These are phyloP conservation scores for Phellopilus nigrolimitatus DNA, from an alignment of 1,284 basidiomycete species.

Conservation along the genomic window DNA sequence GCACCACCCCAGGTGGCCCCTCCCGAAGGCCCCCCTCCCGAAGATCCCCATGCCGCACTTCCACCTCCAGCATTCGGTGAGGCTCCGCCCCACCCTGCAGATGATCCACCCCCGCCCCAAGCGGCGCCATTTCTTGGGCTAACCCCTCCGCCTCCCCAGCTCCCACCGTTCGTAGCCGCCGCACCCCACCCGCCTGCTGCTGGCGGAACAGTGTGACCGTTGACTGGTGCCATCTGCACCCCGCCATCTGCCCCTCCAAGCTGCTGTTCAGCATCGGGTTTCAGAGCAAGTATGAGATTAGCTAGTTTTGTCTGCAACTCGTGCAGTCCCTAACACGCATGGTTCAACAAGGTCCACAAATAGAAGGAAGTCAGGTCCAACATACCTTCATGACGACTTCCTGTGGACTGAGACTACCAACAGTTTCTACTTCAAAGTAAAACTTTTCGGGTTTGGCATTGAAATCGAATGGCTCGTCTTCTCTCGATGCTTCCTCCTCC, in stretches of 20 bases:
- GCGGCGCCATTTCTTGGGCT: constrained; percentile 27
- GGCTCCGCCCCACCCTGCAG: constrained; percentile 27
- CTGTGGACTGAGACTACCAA: constrained; percentile 83
- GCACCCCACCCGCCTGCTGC: constrained; percentile 35
- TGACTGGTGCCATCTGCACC: constrained; percentile 12
- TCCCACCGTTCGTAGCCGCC: constrained; percentile 24
- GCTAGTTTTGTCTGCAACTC: constrained; percentile 82
- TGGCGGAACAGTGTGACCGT: constrained; percentile 28
- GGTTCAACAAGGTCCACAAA: neutral
- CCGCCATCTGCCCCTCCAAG: neutral
- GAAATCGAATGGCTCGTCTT: constrained; percentile 82
- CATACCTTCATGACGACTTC: constrained; percentile 83
- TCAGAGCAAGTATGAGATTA: constrained; percentile 71
- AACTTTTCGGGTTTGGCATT: constrained; percentile 83
- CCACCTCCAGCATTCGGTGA: constrained; percentile 24
- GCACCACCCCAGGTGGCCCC: constrained; percentile 27
- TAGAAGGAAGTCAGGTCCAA: neutral
- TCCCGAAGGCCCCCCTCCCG: constrained; percentile 25
- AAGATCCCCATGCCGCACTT: constrained; percentile 24
- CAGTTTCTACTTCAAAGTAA: constrained; percentile 90
- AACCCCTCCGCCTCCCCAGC: constrained; percentile 29
- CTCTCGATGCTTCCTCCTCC: constrained; percentile 77
- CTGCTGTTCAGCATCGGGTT: constrained; percentile 48
- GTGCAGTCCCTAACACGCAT: constrained; percentile 57
- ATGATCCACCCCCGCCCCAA: constrained; percentile 24